Base-by-base conservation (phyloP, 1,139 yeast species). In the Hanseniaspora uvarum region DNA sequence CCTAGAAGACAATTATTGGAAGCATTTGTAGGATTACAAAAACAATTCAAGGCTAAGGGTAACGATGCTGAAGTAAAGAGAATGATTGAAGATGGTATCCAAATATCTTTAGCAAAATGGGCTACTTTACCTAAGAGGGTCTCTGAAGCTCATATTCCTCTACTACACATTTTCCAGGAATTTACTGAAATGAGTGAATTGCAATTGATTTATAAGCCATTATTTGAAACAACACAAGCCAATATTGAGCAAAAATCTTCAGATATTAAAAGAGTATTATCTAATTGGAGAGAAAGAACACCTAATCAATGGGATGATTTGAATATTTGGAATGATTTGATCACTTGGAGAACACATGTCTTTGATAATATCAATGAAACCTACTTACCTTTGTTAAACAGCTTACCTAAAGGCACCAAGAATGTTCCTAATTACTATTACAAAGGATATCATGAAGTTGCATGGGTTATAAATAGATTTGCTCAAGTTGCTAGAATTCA, bases 401-500 rank as follows among this genome's bases (percentile, higher is more conserved):
- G 86, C 2, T 69, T 87, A 53, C 95, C 85, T 61, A 94, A 84
- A 62, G 78, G 83, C 28, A 83, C 80, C 54, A 73, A 72, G 56
- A 85, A 83, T 64, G 86, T 88, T 14, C 86, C 86, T 61, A 87
- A 96, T 0, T 88, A 87, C 65, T 97, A 96, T 1, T 94, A 88
- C 68, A 77, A 98, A 59, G 99, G 99, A 1, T 94, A 86, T 70
- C 99, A 94, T 67, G 99, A 94, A 69, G 88, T 92, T 65, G 98
- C 98, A 1, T 94, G 98, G 97, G 96, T 94, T 12, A 92, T 94
- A 63, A 94, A 94, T 68, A 73, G 98, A 57, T 94, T 94, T 74
- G 98, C 99, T 0, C 98, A 94, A 70, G 97, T 92, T 50, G 97
- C 98, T 0, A 78, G 98, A 60, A 87, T 88, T 67, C 99, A 94